These are phyloP conservation scores for Alternaria sp. DNA, from an alignment of 2,329 filamentous ascomycete species.

Conservation along the genomic window DNA sequence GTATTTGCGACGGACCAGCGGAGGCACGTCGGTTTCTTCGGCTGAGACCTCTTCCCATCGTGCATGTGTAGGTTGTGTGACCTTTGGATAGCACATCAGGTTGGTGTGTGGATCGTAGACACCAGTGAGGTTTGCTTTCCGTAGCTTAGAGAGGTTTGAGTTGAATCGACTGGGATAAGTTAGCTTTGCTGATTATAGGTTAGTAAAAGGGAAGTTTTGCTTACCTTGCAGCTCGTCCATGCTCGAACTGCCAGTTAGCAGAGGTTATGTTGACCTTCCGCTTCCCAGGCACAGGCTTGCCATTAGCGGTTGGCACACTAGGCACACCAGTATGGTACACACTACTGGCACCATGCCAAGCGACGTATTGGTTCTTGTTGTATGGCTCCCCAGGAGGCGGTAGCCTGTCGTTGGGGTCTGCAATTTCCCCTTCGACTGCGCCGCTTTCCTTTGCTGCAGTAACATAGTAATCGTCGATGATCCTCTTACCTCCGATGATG, in stretches of 20 bases:
- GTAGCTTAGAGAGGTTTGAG: conserved; percentile 72
- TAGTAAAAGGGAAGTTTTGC: conserved; percentile 26
- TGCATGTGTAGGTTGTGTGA: conserved; percentile 88
- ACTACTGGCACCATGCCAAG: conserved; percentile 95
- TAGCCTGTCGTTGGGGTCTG: conserved; percentile 85
- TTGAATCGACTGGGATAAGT: conserved; percentile 77
- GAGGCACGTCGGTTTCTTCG: conserved; percentile 58
- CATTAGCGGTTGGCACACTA: conserved; percentile 76
- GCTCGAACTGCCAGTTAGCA: conserved; percentile 95
- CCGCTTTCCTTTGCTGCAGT: conserved; percentile 78
- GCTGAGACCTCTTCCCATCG: conserved; percentile 77
- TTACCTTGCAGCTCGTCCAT: conserved; percentile 89
- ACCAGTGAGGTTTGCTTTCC: conserved; percentile 75
- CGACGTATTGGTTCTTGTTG: conserved; percentile 98
- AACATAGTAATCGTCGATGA: conserved; percentile 91
- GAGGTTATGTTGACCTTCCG: conserved; percentile 88
- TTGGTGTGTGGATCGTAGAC: conserved; percentile 97
- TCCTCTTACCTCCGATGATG: conserved; percentile 85
- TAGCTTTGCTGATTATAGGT: conserved; percentile 21
- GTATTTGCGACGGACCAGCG: conserved; percentile 68
- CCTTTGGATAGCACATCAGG: conserved; percentile 83
- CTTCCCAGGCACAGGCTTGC: conserved; percentile 79
- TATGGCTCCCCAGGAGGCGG: conserved; percentile 83
- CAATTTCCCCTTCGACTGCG: conserved; percentile 85
- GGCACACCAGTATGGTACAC: conserved; percentile 90